Conservation (phyloP, 2,329 filamentous ascomycete species). For the Calonectria honghensis region DNA sequence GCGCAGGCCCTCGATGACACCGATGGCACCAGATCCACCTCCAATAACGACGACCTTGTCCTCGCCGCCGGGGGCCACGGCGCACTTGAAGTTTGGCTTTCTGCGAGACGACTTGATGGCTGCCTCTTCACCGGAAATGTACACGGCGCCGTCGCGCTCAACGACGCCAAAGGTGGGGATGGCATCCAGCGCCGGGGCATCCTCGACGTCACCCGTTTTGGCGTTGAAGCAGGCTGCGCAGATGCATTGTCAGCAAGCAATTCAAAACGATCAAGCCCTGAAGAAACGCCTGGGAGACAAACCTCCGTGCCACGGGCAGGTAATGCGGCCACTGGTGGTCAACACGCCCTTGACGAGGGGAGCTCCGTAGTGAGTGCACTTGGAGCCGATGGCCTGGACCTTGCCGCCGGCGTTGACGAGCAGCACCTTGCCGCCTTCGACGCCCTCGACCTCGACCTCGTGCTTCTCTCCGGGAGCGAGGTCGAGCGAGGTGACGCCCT, state of each 20-base stretch:
- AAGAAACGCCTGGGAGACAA: conserved; percentile 52
- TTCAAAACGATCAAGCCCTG: too few relatives aligned
- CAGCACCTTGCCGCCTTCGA: conserved; percentile 90
- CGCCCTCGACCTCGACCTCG: conserved; percentile 92
- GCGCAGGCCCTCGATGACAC: conserved; percentile 87
- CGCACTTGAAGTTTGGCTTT: conserved; percentile 84
- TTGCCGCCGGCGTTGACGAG: conserved; percentile 86
- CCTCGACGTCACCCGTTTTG: conserved; percentile 92
- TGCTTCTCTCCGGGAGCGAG: conserved; percentile 88
- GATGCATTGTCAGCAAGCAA: conserved; percentile 19
- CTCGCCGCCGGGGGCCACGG: conserved; percentile 66
- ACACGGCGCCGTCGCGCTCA: conserved; percentile 89
- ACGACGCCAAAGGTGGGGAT: conserved; percentile 87
- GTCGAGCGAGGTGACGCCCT: conserved; percentile 83
- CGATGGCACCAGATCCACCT: conserved; percentile 89
- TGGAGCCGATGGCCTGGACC: conserved; percentile 86
- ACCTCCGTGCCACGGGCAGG: conserved; percentile 98
- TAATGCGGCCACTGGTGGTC: conserved; percentile 86
- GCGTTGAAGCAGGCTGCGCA: conserved; percentile 90
- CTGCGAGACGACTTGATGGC: conserved; percentile 85
- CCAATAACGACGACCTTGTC: conserved; percentile 90
- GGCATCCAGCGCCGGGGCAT: conserved; percentile 93
- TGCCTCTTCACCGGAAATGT: conserved; percentile 86
- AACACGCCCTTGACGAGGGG: conserved; percentile 91
- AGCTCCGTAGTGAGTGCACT: conserved; percentile 94